Evolutionary conservation across 75 land plant species (phyloP), one percentile per base, ranked within the genome.

Genomic region (Larix kaempferi): DNA sequence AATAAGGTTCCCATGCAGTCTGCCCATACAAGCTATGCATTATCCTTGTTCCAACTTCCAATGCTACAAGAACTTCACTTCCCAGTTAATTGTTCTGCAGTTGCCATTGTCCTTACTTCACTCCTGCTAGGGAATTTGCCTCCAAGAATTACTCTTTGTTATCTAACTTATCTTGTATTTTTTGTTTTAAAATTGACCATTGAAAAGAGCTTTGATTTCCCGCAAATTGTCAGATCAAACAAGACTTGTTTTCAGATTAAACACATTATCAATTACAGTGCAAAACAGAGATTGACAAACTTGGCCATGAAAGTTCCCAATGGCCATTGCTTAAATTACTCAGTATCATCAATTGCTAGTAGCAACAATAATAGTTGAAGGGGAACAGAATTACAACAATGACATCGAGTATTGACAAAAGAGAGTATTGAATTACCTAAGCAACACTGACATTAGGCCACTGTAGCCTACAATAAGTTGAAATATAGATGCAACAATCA

Each of bases 381-480:
- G 10, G 23, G 14, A 69, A 69, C 2, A 12, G 22, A 33, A 75
- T 60, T 15, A 27, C 71, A 75, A 10, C 72, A 23, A 19, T 64
- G 14, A 54, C 76, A 64, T 12, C 15, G 6, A 39, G 12, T 41
- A 37, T 41, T 41, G 73, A 69, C n/a, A 69, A 73, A 76, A 41
- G 72, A 29, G 10, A 55, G 3, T 41, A 1, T 78, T 57, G 25
- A 79, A 17, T 71, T 86, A 97, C 99, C 99, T 95, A 23, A 97
- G 77, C 27, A 97, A 27, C 76, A 97, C 78, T 57, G 95, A 89
- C 94, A 95, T 93, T 11, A 93, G 79, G 54, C 99, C 99, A 84
- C 91, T 97, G 79, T 91, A 95, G 74, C 99, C 99, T 69, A 93
- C 57, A 25, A 97, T 52, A 17, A 84, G 57, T 71, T 97, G 99